Evolutionary conservation across 345 rosid genomes (phyloP).

Genomic region (Euphorbia lathyris): DNA sequence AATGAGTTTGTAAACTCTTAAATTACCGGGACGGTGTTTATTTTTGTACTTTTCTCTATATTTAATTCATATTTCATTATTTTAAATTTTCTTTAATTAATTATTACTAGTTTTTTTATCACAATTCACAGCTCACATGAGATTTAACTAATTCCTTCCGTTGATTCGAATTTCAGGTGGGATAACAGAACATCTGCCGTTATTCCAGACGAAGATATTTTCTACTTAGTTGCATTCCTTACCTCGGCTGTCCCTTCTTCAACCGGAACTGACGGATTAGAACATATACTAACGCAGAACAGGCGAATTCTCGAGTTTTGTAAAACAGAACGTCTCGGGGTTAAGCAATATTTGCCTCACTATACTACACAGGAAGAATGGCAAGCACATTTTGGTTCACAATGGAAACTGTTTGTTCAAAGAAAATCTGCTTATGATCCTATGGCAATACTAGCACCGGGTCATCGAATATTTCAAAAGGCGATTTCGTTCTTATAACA

Average conservation of each 20-base stretch:
- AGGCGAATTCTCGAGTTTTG: slow-evolving; percentile 62
- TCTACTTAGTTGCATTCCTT: slow-evolving; percentile 90
- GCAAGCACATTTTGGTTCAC: slow-evolving; percentile 74
- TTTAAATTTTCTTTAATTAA: no score
- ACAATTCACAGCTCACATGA: no score
- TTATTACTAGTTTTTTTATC: no score
- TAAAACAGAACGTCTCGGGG: slow-evolving; percentile 51
- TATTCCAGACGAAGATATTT: slow-evolving; percentile 80
- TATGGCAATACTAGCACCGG: slow-evolving; percentile 84
- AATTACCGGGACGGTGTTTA: no score
- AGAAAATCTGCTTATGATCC: slow-evolving; percentile 84
- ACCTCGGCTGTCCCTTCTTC: slow-evolving; percentile 81
- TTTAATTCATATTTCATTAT: no score
- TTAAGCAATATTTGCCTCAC: slow-evolving; percentile 90
- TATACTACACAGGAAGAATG: slow-evolving; percentile 73
- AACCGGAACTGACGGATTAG: slow-evolving; percentile 65
- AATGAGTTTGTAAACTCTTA: no score
- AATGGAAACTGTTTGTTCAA: slow-evolving; percentile 62
- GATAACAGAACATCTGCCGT: slow-evolving; percentile 89
- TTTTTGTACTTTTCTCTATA: no score
- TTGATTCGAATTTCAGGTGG: slow-evolving; percentile 61
- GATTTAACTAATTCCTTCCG: no score
- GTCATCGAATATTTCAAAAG: slow-evolving; percentile 81
- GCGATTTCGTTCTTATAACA: slow-evolving; percentile 45
- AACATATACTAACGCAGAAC: slow-evolving; percentile 65